phyloP scores from a whole-genome alignment of 306 rosid species.

The Nissolia schottii region DNA sequence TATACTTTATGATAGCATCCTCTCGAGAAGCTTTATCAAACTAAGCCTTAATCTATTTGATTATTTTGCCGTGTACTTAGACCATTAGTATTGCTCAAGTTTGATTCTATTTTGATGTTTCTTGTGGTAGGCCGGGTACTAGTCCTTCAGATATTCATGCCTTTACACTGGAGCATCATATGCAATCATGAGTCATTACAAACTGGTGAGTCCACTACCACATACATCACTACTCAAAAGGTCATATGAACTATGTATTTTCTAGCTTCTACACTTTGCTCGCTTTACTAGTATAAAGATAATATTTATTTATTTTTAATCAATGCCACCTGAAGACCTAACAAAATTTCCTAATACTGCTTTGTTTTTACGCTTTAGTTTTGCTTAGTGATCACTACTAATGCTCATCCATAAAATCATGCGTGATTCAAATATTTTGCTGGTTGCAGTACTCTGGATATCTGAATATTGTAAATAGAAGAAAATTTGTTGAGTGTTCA shows the following conservation, averaged over 20 bases:
- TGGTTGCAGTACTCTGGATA: neutral
- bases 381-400: neutral
- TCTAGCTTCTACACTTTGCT: neutral
- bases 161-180: conserved; percentile 62
- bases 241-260: neutral
- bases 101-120: conserved; percentile 21
- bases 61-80: neutral
- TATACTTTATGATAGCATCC: too few species aligned
- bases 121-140: conserved; percentile 67
- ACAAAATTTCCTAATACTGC: neutral
- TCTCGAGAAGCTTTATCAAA: too few species aligned
- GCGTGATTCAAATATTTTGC: neutral
- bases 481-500: neutral
- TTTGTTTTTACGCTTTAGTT: neutral
- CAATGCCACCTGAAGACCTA: neutral
- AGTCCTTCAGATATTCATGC: conserved; percentile 75
- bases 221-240: neutral
- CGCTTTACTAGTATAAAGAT: neutral
- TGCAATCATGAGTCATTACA: conserved; percentile 46
- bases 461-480: neutral
- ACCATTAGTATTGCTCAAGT: neutral
- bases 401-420: neutral
- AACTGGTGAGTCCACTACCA: conserved; percentile 35
- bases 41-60: neutral
- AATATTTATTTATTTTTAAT: neutral